phyloP scores from a whole-genome alignment of 257 asterid genomes.

The Lycium barbarum region DNA sequence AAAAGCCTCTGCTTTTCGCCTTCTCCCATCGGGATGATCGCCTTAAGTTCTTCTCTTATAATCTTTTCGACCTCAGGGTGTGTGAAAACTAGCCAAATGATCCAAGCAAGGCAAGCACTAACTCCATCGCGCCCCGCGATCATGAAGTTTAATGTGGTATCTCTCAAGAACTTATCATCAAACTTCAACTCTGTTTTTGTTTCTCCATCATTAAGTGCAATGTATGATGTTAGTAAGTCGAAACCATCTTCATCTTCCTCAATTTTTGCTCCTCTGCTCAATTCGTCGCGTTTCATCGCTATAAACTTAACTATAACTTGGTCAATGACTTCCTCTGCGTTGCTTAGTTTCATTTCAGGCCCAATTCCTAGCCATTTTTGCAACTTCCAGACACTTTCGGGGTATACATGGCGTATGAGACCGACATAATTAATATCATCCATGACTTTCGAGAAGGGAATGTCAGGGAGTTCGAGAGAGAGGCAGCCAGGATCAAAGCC shows the following conservation, averaged over 20 bases:
- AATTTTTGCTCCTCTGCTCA: neutral
- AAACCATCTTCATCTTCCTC: neutral
- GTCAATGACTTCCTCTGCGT: conserved; percentile 45
- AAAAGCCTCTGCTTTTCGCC: neutral
- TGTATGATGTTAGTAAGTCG: conserved; percentile 54
- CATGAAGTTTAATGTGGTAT: conserved; percentile 54
- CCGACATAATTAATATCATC: conserved; percentile 56
- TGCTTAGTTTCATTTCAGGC: conserved; percentile 38
- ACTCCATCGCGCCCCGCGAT: conserved; percentile 64
- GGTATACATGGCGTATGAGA: conserved; percentile 53
- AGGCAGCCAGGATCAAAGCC: conserved; percentile 61
- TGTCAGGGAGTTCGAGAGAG: conserved; percentile 41
- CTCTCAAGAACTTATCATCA: conserved; percentile 53
- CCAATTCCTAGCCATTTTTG: conserved; percentile 52
- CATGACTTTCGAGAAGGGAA: conserved; percentile 57
- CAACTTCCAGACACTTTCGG: conserved; percentile 46
- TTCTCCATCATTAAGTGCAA: conserved; percentile 6
- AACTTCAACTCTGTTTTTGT: conserved; percentile 30
- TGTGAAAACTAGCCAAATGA: neutral
- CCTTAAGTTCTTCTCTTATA: neutral
- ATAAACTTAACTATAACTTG: conserved; percentile 38
- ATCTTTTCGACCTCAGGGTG: neutral
- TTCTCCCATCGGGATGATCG: neutral
- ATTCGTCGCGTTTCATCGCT: conserved; percentile 33
- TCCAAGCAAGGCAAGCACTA: conserved; percentile 45